These are phyloP conservation scores for Ceratobasidium sp. DNA, from an alignment of 1,284 basidiomycete genomes.

Conservation along the genomic window DNA sequence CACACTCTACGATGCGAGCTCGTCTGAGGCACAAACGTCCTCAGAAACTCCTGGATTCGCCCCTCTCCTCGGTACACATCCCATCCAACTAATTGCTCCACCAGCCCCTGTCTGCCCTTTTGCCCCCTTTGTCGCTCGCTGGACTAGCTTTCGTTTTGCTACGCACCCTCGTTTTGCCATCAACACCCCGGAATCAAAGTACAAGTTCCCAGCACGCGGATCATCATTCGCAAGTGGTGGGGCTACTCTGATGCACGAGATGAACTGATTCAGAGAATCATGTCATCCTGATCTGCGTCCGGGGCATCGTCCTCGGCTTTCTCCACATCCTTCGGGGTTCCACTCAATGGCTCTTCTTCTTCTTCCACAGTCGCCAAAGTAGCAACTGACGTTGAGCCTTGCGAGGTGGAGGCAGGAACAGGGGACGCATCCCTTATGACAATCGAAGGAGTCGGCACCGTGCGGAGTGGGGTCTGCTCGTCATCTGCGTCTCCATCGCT, in stretches of 20 bases:
- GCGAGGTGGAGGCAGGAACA: slow-evolving; percentile 6
- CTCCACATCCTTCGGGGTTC: not conserved
- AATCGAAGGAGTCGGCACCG: not conserved
- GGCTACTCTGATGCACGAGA: not conserved
- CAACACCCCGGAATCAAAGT: slow-evolving; percentile 21
- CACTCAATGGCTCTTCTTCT: slow-evolving; percentile 24
- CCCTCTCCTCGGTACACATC: no score
- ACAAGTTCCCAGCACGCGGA: not conserved
- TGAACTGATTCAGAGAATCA: slow-evolving; percentile 2
- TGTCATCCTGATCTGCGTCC: slow-evolving; percentile 17
- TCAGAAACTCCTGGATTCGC: no score
- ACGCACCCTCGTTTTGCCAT: not conserved
- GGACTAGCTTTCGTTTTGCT: no score
- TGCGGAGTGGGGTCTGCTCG: slow-evolving; percentile 24
- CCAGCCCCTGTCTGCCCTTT: no score
- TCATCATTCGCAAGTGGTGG: not conserved
- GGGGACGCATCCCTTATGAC: slow-evolving; percentile 22
- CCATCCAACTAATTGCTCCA: no score
- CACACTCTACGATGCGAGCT: no score
- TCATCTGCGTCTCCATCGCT: slow-evolving; percentile 34
- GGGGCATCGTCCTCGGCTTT: not conserved
- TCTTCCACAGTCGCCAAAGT: slow-evolving; percentile 23
- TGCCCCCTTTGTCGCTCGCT: no score
- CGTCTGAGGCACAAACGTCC: no score
- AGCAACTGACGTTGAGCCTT: slow-evolving; percentile 7